Evolutionary conservation across 108 stramenopile genomes (phyloP).

Genomic region (Cyclotella atomus): DNA sequence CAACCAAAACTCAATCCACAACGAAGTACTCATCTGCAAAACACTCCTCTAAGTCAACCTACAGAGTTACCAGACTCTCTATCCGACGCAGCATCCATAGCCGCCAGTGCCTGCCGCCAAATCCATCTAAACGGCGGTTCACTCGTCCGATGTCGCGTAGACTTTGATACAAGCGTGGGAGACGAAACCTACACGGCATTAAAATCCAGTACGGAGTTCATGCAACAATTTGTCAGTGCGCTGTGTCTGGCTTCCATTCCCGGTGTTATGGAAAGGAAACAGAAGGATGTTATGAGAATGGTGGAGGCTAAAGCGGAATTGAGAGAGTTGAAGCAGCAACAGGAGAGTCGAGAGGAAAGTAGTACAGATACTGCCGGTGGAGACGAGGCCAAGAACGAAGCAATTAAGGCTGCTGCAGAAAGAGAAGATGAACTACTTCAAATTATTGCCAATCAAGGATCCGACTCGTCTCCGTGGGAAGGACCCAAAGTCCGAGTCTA

Average conservation of each 20-base stretch:
- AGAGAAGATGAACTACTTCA: slow-evolving; percentile 39
- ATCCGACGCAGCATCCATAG: slow-evolving; percentile 70
- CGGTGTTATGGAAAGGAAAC: slow-evolving; percentile 60
- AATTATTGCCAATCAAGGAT: slow-evolving; percentile 62
- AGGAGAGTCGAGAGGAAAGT: neutral
- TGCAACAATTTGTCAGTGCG: slow-evolving; percentile 79
- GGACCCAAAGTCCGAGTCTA: slow-evolving; percentile 78
- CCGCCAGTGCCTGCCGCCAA: slow-evolving; percentile 59
- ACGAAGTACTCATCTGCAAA: too few species aligned
- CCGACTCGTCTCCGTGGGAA: slow-evolving; percentile 38
- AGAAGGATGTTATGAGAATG: slow-evolving; percentile 63
- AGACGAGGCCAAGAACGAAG: slow-evolving; percentile 13
- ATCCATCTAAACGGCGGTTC: slow-evolving; percentile 40
- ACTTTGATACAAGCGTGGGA: slow-evolving; percentile 92
- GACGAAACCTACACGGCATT: slow-evolving; percentile 93
- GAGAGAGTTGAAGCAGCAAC: slow-evolving; percentile 42
- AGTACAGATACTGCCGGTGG: slow-evolving; percentile 21
- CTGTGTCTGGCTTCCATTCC: slow-evolving; percentile 71
- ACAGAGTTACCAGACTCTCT: slow-evolving; percentile 87
- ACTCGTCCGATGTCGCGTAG: slow-evolving; percentile 77
- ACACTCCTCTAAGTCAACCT: slow-evolving; percentile 39
- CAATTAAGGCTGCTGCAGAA: slow-evolving; percentile 5
- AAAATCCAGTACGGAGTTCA: slow-evolving; percentile 86
- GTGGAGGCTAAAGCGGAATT: slow-evolving; percentile 67
- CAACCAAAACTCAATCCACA: too few species aligned